These are phyloP conservation scores for Globisporangium recalcitrans DNA, from an alignment of 352 stramenopile species.

Conservation along the genomic window DNA sequence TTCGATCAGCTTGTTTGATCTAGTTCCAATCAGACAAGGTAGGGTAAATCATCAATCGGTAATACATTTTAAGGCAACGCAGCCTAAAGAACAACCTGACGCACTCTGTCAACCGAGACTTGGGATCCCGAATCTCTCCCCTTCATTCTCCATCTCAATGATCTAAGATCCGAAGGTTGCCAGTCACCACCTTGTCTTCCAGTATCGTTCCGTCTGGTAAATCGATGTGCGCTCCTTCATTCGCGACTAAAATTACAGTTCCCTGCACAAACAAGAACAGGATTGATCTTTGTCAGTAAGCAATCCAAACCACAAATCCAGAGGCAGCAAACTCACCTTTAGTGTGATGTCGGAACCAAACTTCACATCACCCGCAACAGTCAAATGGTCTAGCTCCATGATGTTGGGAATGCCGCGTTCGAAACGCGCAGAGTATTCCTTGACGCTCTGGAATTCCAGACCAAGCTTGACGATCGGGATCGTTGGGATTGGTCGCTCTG, in stretches of 20 bases:
- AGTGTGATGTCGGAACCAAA: slow-evolving; percentile 91
- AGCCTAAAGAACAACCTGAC: not conserved
- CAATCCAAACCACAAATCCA: not conserved
- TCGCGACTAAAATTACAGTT: slow-evolving; percentile 93
- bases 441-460: slow-evolving; percentile 85
- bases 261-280: slow-evolving; percentile 39
- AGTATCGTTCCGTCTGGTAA: slow-evolving; percentile 90
- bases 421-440: slow-evolving; percentile 87
- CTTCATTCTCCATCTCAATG: slow-evolving; percentile 36
- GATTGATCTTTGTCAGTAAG: not conserved
- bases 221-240: slow-evolving; percentile 92
- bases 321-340: slow-evolving; percentile 47
- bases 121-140: not conserved
- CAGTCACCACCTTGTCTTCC: slow-evolving; percentile 93
- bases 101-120: not conserved
- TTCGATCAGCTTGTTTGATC: not conserved
- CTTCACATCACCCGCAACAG: slow-evolving; percentile 89
- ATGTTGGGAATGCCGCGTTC: slow-evolving; percentile 90
- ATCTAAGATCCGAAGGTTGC: slow-evolving; percentile 91
- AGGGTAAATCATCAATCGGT: not conserved
- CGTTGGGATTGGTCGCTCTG: slow-evolving; percentile 64
- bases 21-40: not conserved
- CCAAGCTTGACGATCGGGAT: slow-evolving; percentile 93
- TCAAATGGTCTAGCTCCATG: slow-evolving; percentile 91
- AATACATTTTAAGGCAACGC: not conserved